Base-by-base conservation (phyloP, 176 grass and related monocot genomes). In the sorghum (Sorghum bicolor) region DNA sequence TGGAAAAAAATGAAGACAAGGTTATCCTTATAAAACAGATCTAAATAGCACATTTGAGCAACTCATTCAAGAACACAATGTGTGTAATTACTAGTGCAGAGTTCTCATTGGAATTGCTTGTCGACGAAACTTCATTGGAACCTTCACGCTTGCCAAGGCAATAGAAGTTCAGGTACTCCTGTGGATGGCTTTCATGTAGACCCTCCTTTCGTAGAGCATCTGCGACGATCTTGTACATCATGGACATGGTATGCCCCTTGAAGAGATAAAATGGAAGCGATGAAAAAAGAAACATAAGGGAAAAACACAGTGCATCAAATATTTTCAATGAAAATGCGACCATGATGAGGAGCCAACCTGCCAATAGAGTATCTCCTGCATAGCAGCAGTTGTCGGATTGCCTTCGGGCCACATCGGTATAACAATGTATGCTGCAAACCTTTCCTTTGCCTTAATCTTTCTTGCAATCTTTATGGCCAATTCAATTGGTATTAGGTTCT, bases 371-470 rank as follows among this genome's bases (percentile, higher is more conserved):
- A 95, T 98, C 76, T 98, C 91, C 81, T 98, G 93, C 87, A 95
- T 89, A 38, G 91, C 83, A 78, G 91, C 67, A 66, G 84, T 76
- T 61, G 89, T 94, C 20, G 96, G 93, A 45, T 86, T 86, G 24
- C 96, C 96, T 77, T 98, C 91, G 67, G 96, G 96, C 96, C 93
- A 98, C 93, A 98, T 92, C 81, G 96, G 96, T 89, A 95, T 91
- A 43, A 98, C 78, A 77, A 98, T 80, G 47, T 98, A 98, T 28
- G 89, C 93, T 74, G 89, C 76, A 64, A 98, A 98, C 41, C 80
- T 78, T 62, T 98, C 91, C 72, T 66, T 87, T 81, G 89, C 77
- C 73, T 83, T 93, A 17, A 98, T 95, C 80, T 98, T 98, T 70
- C 86, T 89, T 82, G 89, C 91, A 86, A 95, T 98, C 70, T 98